These are phyloP conservation scores for Bruguiera parviflora DNA, from an alignment of 345 rosid genomes.

Conservation along the genomic window DNA sequence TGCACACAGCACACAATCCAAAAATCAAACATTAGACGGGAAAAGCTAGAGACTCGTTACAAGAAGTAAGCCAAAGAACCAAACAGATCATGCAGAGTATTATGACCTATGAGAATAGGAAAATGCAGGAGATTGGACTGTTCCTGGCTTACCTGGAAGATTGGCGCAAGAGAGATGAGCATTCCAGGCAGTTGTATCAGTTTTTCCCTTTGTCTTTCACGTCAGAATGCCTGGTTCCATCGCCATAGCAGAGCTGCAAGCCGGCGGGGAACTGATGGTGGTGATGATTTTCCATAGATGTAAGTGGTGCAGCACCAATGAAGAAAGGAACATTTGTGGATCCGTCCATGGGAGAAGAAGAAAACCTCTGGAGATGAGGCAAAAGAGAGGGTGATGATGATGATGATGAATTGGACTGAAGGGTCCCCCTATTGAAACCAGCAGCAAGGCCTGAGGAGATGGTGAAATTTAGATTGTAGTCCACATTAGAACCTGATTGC, in stretches of 20 bases:
- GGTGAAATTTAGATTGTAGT: constrained; percentile 75
- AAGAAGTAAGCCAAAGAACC: background rate
- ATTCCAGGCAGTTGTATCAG: constrained; percentile 17
- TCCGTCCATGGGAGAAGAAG: constrained; percentile 48
- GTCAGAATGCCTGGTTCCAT: constrained; percentile 65
- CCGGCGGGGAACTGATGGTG: constrained; percentile 67
- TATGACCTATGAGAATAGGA: background rate
- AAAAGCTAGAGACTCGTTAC: background rate
- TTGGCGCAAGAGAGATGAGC: constrained; percentile 21
- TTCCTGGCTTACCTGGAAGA: background rate
- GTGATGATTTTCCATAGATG: constrained; percentile 44
- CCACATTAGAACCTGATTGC: constrained; percentile 21
- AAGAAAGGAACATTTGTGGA: constrained; percentile 62
- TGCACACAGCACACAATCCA: background rate
- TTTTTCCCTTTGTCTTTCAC: constrained; percentile 83
- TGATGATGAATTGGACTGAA: constrained; percentile 95
- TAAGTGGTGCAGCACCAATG: constrained; percentile 48
- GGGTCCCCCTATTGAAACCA: constrained; percentile 99
- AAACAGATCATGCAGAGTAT: background rate
- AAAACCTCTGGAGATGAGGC: constrained; percentile 69
- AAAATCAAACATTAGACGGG: background rate
- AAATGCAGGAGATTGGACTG: background rate
- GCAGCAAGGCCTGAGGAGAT: constrained; percentile 78
- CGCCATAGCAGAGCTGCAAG: constrained; percentile 76
- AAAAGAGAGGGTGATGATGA: constrained; percentile 61